phyloP scores from a whole-genome alignment of 306 rosid genomes.

The Quercus rubra region DNA sequence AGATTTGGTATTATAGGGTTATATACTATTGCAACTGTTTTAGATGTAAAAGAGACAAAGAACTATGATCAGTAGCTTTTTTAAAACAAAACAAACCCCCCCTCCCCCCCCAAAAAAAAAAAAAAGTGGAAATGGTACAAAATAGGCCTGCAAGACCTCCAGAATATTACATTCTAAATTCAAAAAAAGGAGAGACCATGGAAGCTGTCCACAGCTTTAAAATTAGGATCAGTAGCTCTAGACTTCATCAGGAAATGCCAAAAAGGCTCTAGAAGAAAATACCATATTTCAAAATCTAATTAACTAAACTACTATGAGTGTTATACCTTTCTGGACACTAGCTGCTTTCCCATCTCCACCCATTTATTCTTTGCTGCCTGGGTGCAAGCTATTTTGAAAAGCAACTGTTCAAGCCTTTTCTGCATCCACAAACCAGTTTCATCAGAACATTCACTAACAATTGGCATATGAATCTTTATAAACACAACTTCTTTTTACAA shows the following conservation, averaged over 20 bases:
- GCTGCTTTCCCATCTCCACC: constrained; percentile 78
- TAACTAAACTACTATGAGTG: not conserved
- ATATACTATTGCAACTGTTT: not conserved
- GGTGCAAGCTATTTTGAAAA: constrained; percentile 69
- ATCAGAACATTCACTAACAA: not conserved
- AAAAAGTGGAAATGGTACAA: not conserved
- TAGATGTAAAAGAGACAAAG: not conserved
- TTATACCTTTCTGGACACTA: constrained; percentile 62
- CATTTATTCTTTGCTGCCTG: constrained; percentile 88
- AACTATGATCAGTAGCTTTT: not conserved
- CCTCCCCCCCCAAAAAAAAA: too few relatives aligned
- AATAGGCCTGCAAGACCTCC: not conserved
- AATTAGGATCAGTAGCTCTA: not conserved
- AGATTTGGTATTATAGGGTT: not conserved
- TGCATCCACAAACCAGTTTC: constrained; percentile 37
- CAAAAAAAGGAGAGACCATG: not conserved
- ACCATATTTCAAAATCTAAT: not conserved
- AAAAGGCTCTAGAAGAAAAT: not conserved
- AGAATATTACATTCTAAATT: not conserved
- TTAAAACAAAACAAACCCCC: not conserved
- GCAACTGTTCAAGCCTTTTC: constrained; percentile 55
- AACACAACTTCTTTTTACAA: not conserved
- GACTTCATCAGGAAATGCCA: not conserved
- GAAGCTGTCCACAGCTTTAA: not conserved
- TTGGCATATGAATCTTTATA: not conserved